Conservation (phyloP, 768 basidiomycete genomes). For the Dacryopinax primogenitus region DNA sequence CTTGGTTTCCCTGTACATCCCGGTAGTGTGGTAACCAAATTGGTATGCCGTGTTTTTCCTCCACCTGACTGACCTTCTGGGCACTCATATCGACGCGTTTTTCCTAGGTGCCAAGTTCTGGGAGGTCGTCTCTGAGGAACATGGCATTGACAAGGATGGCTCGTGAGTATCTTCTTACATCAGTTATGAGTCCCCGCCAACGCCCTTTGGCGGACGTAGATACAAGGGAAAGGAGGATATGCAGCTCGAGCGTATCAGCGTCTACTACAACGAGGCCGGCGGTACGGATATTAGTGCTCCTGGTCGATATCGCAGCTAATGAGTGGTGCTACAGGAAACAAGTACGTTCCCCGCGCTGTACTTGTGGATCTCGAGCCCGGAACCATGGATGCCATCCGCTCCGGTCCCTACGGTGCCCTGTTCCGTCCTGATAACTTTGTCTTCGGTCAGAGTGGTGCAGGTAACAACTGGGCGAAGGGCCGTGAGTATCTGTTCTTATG, state of each 20-base stretch:
- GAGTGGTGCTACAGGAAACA: constrained; percentile 39
- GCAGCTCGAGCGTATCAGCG: constrained; percentile 93
- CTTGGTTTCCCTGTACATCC: constrained; percentile 1
- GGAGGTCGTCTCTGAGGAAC: constrained; percentile 98
- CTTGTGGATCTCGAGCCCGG: constrained; percentile 97
- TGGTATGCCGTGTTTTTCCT: constrained; percentile 57
- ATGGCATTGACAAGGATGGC: constrained; percentile 89
- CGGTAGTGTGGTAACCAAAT: constrained; percentile 96
- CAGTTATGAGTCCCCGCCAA: neutral
- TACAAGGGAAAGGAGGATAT: constrained; percentile 92
- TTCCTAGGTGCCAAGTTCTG: constrained; percentile 79
- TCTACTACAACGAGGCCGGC: constrained; percentile 95
- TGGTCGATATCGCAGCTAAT: constrained; percentile 1
- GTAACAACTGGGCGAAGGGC: constrained; percentile 99
- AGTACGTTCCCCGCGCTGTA: constrained; percentile 97
- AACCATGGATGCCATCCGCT: constrained; percentile 86
- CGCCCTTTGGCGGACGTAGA: constrained; percentile 14
- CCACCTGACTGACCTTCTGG: constrained; percentile 20
- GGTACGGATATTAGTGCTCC: constrained; percentile 21
- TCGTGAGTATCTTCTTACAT: constrained; percentile 23
- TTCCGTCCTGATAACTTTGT: constrained; percentile 99
- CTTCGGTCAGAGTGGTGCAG: constrained; percentile 94
- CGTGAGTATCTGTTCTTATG: constrained; percentile 43
- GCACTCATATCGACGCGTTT: constrained; percentile 13
- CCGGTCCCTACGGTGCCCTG: constrained; percentile 75